Base-by-base conservation (phyloP, 129 eudicot genomes). In the Helichrysum umbraculigerum region DNA sequence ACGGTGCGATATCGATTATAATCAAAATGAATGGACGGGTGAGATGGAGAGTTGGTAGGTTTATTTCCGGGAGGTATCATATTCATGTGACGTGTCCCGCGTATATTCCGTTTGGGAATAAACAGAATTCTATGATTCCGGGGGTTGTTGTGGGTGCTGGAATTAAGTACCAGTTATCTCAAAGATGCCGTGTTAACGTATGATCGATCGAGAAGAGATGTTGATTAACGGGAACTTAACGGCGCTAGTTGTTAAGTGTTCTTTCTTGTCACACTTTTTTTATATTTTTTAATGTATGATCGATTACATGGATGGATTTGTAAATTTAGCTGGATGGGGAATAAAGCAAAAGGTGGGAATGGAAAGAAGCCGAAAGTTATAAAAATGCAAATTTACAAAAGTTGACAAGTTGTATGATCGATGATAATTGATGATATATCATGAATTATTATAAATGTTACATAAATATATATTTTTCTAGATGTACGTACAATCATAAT, bases 81-180 rank as follows among this genome's bases (percentile, higher is more conserved):
- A 78, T 93, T 2, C 98, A 90, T 35, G 97, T 93, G 5, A 79
- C 30, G 1, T 93, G 98, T 68, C 83, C 82, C 7, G 97, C 97
- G 2, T 71, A 71, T 52, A 90, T 90, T 17, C 92, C 92, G 28
- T 75, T 93, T 28, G 92, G 92, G 4, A 77, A 88, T 12, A 75
- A 69, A 21, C 73, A 77, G 68, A 34, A 21, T 70, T 91, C 85
- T 1, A 56, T 69, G 71, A 29, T 67, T 15, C 79, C 79, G 0
- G 98, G 90, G 4, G 78, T 86, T 32, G 21, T 68, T 8, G 84
- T 88, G 22, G 83, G 83, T 12, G 10, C 69, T 47, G 91, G 78
- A 54, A 66, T 85, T 51, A 93, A 93, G 89, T 93, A 90, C 35
- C 91, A 85, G 88, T 84, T 93, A 4, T 47, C 88, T 0, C 76